Percentiles rank a stretch among this genome's conserved stretches.
These are phyloP conservation scores for Plenodomus tracheiphilus DNA, from an alignment of 2,329 filamentous ascomycete genomes.

Conservation along the genomic window DNA sequence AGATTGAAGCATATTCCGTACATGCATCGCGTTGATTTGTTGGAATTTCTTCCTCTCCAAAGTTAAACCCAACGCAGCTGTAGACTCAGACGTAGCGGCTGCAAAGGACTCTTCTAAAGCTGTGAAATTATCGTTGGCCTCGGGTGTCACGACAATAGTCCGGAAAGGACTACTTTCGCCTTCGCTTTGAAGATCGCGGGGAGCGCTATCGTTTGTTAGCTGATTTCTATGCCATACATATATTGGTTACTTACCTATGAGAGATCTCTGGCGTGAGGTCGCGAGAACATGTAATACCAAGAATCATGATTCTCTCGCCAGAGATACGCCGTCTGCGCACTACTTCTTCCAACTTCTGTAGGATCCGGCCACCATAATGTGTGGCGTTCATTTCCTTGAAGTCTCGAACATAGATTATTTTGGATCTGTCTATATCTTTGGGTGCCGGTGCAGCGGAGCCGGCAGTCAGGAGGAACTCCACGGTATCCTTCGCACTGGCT, in stretches of 20 bases:
- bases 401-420: slow-evolving; percentile 80
- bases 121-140: slow-evolving; percentile 13
- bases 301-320: slow-evolving; percentile 72
- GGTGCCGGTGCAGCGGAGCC: slow-evolving; percentile 17
- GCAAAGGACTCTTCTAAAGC: slow-evolving; percentile 16
- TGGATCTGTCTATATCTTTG: slow-evolving; percentile 45
- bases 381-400: slow-evolving; percentile 76
- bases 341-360: slow-evolving; percentile 70
- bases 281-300: slow-evolving; percentile 73
- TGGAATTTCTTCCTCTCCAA: slow-evolving; percentile 29
- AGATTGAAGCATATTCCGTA: slow-evolving; percentile 63
- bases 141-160: slow-evolving; percentile 39
- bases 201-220: slow-evolving; percentile 31
- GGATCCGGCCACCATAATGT: slow-evolving; percentile 68
- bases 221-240: not conserved
- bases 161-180: slow-evolving; percentile 37
- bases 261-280: slow-evolving; percentile 50
- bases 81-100: slow-evolving; percentile 7
- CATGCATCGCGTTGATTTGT: slow-evolving; percentile 66
- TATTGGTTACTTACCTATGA: slow-evolving; percentile 25
- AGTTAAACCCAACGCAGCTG: slow-evolving; percentile 11
- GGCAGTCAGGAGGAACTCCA: slow-evolving; percentile 23
- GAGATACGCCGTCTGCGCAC: slow-evolving; percentile 72
- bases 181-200: slow-evolving; percentile 52
- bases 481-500: slow-evolving; percentile 11